These are phyloP conservation scores for Symbiodinium pilosum DNA, from an alignment of 73 alveolate genomes.

Conservation along the genomic window DNA sequence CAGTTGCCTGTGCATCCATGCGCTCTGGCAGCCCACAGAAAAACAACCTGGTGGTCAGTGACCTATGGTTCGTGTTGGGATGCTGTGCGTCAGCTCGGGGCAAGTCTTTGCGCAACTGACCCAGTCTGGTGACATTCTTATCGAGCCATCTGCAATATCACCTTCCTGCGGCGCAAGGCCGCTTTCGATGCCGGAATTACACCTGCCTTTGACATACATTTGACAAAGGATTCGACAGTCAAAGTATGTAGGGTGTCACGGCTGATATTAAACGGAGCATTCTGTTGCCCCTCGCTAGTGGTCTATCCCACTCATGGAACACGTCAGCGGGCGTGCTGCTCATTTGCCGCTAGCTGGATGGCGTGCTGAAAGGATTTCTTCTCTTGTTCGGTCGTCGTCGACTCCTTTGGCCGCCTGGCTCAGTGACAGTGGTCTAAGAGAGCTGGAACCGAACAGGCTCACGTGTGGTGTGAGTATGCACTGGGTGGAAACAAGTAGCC, in stretches of 20 bases:
- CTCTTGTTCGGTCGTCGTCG: slow-evolving; percentile 2
- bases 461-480: no score
- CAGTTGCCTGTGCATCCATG: background rate
- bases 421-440: background rate
- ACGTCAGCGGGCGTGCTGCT: no score
- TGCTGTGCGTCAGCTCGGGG: no score
- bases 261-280: no score
- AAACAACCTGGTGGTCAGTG: background rate
- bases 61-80: background rate
- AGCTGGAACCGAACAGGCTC: no score
- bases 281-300: no score
- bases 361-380: background rate
- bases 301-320: background rate
- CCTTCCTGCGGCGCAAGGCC: background rate
- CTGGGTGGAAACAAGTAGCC: no score
- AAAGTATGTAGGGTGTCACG: no score
- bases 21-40: background rate
- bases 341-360: no score
- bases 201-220: background rate
- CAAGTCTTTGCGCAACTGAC: background rate
- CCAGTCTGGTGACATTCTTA: background rate
- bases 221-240: background rate
- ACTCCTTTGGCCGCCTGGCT: background rate
- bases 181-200: background rate
- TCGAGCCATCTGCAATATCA: background rate